A percentile compares a stretch with the other conserved stretches of the same genome.
phyloP scores from a whole-genome alignment of 257 asterid species.

The Euphrasia confusa region DNA sequence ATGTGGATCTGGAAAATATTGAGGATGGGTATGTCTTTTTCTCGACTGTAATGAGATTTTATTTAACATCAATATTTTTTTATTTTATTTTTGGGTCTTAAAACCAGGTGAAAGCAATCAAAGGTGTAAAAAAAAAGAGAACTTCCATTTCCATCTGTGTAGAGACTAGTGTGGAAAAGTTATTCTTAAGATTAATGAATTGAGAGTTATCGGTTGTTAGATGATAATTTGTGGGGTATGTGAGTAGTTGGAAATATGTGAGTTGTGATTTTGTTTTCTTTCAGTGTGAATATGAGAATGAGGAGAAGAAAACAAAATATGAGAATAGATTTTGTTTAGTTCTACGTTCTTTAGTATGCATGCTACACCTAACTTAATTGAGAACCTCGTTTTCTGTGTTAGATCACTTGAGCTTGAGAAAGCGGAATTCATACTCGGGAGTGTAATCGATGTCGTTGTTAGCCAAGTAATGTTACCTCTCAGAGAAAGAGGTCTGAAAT shows the following conservation, averaged over 20 bases:
- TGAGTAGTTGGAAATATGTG: no score
- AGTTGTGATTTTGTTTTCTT: no score
- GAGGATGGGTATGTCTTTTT: conserved; percentile 61
- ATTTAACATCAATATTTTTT: conserved; percentile 1
- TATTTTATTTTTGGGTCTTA: not conserved
- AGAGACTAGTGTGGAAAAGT: no score
- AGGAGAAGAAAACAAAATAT: no score
- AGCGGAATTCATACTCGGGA: conserved; percentile 62
- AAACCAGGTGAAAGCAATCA: conserved; percentile 1
- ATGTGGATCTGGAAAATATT: conserved; percentile 55
- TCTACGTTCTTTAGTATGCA: not conserved
- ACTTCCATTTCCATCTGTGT: no score
- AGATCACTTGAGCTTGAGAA: conserved; percentile 72
- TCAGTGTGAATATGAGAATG: no score
- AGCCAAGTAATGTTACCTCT: conserved; percentile 77
- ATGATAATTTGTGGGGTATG: no score
- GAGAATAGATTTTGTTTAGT: not conserved
- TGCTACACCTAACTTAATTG: conserved; percentile 18
- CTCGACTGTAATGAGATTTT: not conserved
- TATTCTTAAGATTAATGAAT: no score
- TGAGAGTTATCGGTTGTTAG: no score
- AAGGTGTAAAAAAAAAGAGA: no score
- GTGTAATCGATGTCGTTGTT: conserved; percentile 75
- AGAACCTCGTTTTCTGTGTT: conserved; percentile 14
- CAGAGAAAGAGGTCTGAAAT: conserved; percentile 62